Evolutionary conservation across 2,329 filamentous ascomycete species (phyloP).

Genomic region (Aspergillus tubingensis): DNA sequence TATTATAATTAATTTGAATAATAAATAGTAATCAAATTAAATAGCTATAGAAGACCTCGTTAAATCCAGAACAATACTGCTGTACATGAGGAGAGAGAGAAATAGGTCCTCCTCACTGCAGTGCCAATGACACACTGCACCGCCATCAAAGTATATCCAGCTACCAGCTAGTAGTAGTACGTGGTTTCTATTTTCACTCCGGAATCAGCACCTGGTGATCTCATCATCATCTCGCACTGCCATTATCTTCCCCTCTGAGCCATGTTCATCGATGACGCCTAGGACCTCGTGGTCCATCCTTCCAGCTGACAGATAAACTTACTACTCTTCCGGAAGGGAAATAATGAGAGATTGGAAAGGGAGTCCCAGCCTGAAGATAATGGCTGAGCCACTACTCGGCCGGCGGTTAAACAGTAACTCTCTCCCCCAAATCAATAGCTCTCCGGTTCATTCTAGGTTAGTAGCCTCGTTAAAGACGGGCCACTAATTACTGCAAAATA

Average conservation of each 20-base stretch:
- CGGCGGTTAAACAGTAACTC: not conserved
- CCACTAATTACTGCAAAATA: not conserved
- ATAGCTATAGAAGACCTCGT: too few relatives aligned
- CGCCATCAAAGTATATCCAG: not conserved
- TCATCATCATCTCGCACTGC: not conserved
- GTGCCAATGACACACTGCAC: not conserved
- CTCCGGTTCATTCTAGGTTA: not conserved
- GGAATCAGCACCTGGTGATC: not conserved
- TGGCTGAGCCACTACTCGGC: not conserved
- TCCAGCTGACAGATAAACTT: not conserved
- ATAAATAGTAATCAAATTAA: too few relatives aligned
- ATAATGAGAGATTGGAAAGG: too few relatives aligned
- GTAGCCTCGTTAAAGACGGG: constrained; percentile 1
- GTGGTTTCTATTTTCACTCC: not conserved
- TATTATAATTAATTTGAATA: too few relatives aligned
- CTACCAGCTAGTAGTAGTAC: not conserved
- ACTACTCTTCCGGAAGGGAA: too few relatives aligned
- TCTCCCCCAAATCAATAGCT: not conserved
- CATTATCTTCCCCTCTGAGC: not conserved
- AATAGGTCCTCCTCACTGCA: too few relatives aligned
- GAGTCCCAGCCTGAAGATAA: too few relatives aligned
- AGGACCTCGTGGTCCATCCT: not conserved
- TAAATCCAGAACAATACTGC: too few relatives aligned
- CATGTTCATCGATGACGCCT: not conserved
- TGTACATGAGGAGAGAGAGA: too few relatives aligned